These are phyloP conservation scores for Colletotrichum brevisporum DNA, from an alignment of 2,329 filamentous ascomycete genomes.

Conservation along the genomic window DNA sequence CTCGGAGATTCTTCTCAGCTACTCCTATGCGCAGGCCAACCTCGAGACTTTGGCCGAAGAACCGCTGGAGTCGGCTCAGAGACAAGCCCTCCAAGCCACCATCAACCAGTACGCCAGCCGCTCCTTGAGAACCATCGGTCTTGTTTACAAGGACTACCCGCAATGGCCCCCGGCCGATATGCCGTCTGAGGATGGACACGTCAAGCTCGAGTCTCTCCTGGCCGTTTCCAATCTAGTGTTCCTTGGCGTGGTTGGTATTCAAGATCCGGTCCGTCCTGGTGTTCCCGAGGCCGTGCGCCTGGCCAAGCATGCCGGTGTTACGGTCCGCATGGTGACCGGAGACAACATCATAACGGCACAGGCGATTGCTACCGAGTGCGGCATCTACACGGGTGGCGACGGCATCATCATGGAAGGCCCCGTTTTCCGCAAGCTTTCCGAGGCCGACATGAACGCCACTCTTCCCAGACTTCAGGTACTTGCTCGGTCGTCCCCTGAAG, in stretches of 20 bases:
- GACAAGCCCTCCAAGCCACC: constrained; percentile 42
- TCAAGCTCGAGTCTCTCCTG: constrained; percentile 32
- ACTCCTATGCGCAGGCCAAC: constrained; percentile 52
- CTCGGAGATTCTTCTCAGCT: constrained; percentile 62
- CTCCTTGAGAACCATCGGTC: constrained; percentile 57
- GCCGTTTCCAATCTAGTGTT: constrained; percentile 51
- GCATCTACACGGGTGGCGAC: constrained; percentile 50
- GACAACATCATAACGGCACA: constrained; percentile 60
- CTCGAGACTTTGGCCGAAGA: constrained; percentile 36
- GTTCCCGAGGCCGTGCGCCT: constrained; percentile 73
- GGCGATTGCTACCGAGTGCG: constrained; percentile 59
- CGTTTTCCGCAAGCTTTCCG: constrained; percentile 70
- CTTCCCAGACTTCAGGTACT: constrained; percentile 76
- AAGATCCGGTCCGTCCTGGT: constrained; percentile 75
- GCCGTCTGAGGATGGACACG: constrained; percentile 71
- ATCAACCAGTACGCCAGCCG: constrained; percentile 54
- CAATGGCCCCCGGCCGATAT: constrained; percentile 64
- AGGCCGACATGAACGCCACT: constrained; percentile 62
- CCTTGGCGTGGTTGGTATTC: constrained; percentile 71
- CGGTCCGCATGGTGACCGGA: constrained; percentile 74
- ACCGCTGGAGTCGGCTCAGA: constrained; percentile 7
- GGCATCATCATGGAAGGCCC: constrained; percentile 70
- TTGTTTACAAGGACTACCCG: constrained; percentile 52
- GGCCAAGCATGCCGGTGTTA: constrained; percentile 75
- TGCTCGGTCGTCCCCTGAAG: constrained; percentile 77